Evolutionary conservation across 805 yeast genomes (phyloP).

Genomic region (Cyberlindnera bimundalis): DNA sequence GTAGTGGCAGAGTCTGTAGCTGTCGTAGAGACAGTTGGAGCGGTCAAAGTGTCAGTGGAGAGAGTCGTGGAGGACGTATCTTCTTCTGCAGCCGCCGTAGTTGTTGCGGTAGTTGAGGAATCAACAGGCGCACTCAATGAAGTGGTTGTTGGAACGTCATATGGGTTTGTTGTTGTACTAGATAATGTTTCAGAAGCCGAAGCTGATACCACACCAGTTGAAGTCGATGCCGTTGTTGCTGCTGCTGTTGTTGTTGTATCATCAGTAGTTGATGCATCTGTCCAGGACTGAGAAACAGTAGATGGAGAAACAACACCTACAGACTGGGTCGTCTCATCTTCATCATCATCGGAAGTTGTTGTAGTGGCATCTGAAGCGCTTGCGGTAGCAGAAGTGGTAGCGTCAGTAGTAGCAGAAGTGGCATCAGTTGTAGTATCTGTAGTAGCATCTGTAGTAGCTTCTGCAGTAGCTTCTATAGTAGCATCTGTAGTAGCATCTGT

Average conservation of each 20-base stretch:
- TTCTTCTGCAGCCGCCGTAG: constrained; percentile 1
- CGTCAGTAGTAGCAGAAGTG: background rate
- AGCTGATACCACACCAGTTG: constrained; percentile 2
- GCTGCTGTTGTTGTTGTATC: background rate
- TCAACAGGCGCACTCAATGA: constrained; percentile 12
- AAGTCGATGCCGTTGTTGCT: background rate
- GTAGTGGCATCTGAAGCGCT: background rate
- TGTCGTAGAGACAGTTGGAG: background rate
- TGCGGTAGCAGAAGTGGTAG: too few relatives aligned
- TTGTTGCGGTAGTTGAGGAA: background rate
- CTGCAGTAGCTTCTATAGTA: too few relatives aligned
- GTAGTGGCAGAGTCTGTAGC: constrained; percentile 1
- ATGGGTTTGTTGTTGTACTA: constrained; percentile 11
- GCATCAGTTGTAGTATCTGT: constrained; percentile 2
- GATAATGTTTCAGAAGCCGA: background rate
- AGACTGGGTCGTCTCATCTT: constrained; percentile 1
- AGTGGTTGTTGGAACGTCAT: constrained; percentile 8
- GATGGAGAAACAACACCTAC: constrained; percentile 4
- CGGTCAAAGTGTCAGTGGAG: constrained; percentile 1
- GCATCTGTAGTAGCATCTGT: too few relatives aligned
- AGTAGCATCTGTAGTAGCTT: constrained; percentile 5
- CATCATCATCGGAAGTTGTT: constrained; percentile 6
- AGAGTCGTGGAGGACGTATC: too few relatives aligned
- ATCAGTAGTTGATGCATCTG: background rate
- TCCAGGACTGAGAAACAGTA: constrained; percentile 4